phyloP scores from a whole-genome alignment of 768 basidiomycete genomes.

The Mycena chlorophos region DNA sequence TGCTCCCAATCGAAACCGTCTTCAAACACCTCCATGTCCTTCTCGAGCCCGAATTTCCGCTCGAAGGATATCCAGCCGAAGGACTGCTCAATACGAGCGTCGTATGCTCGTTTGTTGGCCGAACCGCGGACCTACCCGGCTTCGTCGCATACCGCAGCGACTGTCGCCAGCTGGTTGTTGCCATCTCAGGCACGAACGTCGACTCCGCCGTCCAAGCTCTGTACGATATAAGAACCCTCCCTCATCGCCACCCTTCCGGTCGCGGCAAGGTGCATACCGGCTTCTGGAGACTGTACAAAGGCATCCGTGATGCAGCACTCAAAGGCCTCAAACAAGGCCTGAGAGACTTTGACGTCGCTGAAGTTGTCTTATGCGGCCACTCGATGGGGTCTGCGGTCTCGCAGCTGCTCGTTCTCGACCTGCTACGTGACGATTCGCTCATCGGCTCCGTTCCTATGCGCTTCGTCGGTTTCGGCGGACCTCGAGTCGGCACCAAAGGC shows the following conservation, averaged over 20 bases:
- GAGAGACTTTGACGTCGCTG: slow-evolving; percentile 33
- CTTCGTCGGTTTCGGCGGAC: slow-evolving; percentile 52
- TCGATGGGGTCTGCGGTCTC: slow-evolving; percentile 57
- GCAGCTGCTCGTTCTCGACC: slow-evolving; percentile 50
- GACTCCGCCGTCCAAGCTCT: slow-evolving; percentile 40
- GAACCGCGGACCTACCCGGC: slow-evolving; percentile 44
- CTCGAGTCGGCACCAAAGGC: slow-evolving; percentile 48
- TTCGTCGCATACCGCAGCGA: slow-evolving; percentile 47
- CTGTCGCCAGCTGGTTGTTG: slow-evolving; percentile 48
- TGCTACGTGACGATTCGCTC: slow-evolving; percentile 36
- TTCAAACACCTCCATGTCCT: slow-evolving; percentile 42
- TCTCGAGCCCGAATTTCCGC: slow-evolving; percentile 44
- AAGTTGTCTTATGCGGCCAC: slow-evolving; percentile 56
- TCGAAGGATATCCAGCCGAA: slow-evolving; percentile 50
- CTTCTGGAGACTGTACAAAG: slow-evolving; percentile 54
- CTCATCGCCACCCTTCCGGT: slow-evolving; percentile 40
- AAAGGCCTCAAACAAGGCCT: slow-evolving; percentile 41
- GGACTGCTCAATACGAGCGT: slow-evolving; percentile 36
- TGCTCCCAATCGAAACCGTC: slow-evolving; percentile 42
- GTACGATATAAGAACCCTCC: slow-evolving; percentile 48
- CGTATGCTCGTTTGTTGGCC: slow-evolving; percentile 42
- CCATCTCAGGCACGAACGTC: slow-evolving; percentile 52
- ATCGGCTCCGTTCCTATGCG: slow-evolving; percentile 35
- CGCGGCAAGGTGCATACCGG: slow-evolving; percentile 50
- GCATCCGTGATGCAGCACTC: slow-evolving; percentile 36